Conservation (phyloP, 371 early-diverging fungal genomes). For the Mucor plumbeus region DNA sequence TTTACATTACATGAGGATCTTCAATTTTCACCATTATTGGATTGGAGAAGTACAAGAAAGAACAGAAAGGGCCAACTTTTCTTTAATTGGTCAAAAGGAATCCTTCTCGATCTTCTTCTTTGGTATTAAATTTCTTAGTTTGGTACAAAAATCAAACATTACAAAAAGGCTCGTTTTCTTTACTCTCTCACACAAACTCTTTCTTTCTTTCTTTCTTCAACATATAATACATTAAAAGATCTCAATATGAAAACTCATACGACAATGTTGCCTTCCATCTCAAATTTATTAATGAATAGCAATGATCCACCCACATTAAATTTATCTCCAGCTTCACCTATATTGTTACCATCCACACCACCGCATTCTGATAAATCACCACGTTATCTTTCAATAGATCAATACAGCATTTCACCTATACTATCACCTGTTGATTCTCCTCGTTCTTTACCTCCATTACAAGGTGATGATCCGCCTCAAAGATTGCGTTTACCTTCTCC, state of each 20-base stretch:
- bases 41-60: slow-evolving; percentile 40
- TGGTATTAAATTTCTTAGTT: slow-evolving; percentile 8
- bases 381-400: slow-evolving; percentile 6
- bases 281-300: slow-evolving; percentile 25
- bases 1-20: slow-evolving; percentile 15
- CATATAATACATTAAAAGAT: too few species aligned
- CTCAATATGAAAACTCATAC: not conserved
- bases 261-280: slow-evolving; percentile 39
- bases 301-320: slow-evolving; percentile 17
- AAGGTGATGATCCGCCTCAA: slow-evolving; percentile 36
- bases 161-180: slow-evolving; percentile 10
- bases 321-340: slow-evolving; percentile 9
- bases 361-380: slow-evolving; percentile 10
- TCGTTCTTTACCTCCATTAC: slow-evolving; percentile 24
- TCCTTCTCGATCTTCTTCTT: slow-evolving; percentile 38
- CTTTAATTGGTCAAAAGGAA: slow-evolving; percentile 21
- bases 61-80: slow-evolving; percentile 7
- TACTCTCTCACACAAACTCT: slow-evolving; percentile 18
- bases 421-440: slow-evolving; percentile 22
- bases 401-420: slow-evolving; percentile 16
- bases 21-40: slow-evolving; percentile 18
- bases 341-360: slow-evolving; percentile 10
- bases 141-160: slow-evolving; percentile 12
- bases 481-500: slow-evolving; percentile 20
- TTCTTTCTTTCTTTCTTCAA: slow-evolving; percentile 14